Evolutionary conservation across 441 rosid genomes (phyloP).

Genomic region (Populus tomentosa): DNA sequence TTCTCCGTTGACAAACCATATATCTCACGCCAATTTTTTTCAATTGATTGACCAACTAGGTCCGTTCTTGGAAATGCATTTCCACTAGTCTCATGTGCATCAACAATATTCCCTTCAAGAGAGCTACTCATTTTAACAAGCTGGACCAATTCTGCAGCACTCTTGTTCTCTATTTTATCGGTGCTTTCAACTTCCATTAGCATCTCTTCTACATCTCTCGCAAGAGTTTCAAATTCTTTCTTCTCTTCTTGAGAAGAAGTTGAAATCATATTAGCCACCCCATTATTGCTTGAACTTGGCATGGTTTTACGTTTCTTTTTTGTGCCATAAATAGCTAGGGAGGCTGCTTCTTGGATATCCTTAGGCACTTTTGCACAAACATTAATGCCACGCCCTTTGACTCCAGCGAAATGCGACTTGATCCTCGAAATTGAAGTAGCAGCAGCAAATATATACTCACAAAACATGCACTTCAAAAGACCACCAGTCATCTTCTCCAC

Average conservation of each 20-base stretch:
- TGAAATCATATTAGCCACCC: not conserved
- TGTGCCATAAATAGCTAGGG: not conserved
- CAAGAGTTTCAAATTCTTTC: not conserved
- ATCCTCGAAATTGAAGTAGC: not conserved
- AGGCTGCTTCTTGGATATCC: not conserved
- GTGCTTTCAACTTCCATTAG: not conserved
- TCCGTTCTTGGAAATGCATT: not conserved
- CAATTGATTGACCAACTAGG: not conserved
- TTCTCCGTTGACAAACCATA: not conserved
- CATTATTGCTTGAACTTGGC: not conserved
- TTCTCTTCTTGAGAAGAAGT: not conserved
- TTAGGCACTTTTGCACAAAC: not conserved
- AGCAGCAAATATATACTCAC: not conserved
- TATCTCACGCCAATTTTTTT: not conserved
- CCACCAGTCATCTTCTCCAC: not conserved
- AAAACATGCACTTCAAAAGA: not conserved
- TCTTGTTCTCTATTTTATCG: not conserved
- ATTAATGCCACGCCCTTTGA: not conserved
- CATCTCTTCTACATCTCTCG: not conserved
- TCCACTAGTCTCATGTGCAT: not conserved
- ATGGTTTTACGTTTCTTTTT: not conserved
- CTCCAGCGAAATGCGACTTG: constrained; percentile 7
- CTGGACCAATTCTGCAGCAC: not conserved
- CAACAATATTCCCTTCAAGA: not conserved
- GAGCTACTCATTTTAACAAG: not conserved